A percentile compares a stretch with the other conserved stretches of the same genome.
Conservation (phyloP, 768 basidiomycete species). For the Melanogaster broomeanus region DNA sequence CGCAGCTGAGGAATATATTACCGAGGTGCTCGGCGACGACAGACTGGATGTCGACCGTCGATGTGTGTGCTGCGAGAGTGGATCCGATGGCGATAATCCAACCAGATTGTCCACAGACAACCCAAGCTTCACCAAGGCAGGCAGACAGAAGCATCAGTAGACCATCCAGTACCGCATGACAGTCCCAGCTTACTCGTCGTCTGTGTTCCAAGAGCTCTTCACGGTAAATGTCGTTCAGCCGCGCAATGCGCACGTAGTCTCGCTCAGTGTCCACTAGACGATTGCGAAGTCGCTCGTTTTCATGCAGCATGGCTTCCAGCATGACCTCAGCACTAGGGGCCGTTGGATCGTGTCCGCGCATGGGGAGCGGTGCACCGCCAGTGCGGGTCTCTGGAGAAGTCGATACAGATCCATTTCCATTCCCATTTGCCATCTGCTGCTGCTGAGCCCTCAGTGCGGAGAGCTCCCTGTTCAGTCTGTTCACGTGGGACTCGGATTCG, state of each 20-base stretch:
- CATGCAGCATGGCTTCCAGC: slow-evolving; percentile 73
- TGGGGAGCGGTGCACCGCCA: slow-evolving; percentile 4
- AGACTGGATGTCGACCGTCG: slow-evolving; percentile 47
- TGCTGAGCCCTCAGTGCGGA: slow-evolving; percentile 62
- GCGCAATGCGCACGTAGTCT: slow-evolving; percentile 70
- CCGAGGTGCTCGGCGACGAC: slow-evolving; percentile 31
- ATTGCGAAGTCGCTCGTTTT: slow-evolving; percentile 74
- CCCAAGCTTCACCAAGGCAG: slow-evolving; percentile 51
- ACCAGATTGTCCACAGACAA: slow-evolving; percentile 78
- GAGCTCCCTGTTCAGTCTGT: slow-evolving; percentile 70
- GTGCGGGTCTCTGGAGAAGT: slow-evolving; percentile 28
- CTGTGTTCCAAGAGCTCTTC: slow-evolving; percentile 83
- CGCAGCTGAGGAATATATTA: slow-evolving; percentile 17
- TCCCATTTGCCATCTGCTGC: slow-evolving; percentile 36
- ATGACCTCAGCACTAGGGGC: slow-evolving; percentile 54
- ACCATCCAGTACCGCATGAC: not conserved
- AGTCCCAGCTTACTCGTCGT: slow-evolving; percentile 60
- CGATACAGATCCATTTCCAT: slow-evolving; percentile 22
- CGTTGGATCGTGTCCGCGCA: slow-evolving; percentile 30
- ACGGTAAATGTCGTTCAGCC: slow-evolving; percentile 81
- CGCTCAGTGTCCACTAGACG: slow-evolving; percentile 73
- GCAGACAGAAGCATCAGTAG: not conserved
- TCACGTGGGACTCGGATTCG: slow-evolving; percentile 85
- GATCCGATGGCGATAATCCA: slow-evolving; percentile 64
- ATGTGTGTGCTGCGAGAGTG: slow-evolving; percentile 73